Evolutionary conservation across 352 stramenopile species (phyloP).

Genomic region (Pythium scleroteichum): DNA sequence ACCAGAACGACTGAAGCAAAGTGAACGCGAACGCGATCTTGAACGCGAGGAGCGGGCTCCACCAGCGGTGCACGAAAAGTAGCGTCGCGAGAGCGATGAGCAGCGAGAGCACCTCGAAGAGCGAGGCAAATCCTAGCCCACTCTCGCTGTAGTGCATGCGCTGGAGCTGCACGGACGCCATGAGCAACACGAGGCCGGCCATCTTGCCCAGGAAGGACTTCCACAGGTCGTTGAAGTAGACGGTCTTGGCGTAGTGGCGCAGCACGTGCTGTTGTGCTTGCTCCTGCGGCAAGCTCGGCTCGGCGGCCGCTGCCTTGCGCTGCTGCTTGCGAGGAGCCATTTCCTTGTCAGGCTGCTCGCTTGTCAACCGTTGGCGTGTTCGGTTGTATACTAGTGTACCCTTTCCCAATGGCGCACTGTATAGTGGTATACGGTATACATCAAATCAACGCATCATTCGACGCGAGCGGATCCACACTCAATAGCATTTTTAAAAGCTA

Average conservation of each 20-base stretch:
- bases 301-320: constrained; percentile 6
- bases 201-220: constrained; percentile 83
- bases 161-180: constrained; percentile 63
- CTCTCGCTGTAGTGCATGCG: constrained; percentile 48
- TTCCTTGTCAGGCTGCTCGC: neutral
- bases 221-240: constrained; percentile 87
- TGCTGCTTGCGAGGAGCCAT: constrained; percentile 5
- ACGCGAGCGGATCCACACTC: no score
- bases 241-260: constrained; percentile 80
- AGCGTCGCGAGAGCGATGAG: constrained; percentile 52
- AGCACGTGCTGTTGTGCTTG: constrained; percentile 65
- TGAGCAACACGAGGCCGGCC: constrained; percentile 62
- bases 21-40: constrained; percentile 76
- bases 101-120: constrained; percentile 67
- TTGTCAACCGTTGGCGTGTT: neutral
- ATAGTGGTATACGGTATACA: no score
- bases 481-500: no score
- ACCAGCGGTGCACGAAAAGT: constrained; percentile 65
- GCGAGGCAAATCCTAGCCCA: constrained; percentile 54
- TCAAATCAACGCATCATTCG: no score
- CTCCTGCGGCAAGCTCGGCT: constrained; percentile 25
- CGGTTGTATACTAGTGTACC: constrained; percentile 4
- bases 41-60: constrained; percentile 68
- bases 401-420: no score
- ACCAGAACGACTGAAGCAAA: constrained; percentile 76